Evolutionary conservation across 768 basidiomycete species (phyloP).

Genomic region (Astraeus odoratus): DNA sequence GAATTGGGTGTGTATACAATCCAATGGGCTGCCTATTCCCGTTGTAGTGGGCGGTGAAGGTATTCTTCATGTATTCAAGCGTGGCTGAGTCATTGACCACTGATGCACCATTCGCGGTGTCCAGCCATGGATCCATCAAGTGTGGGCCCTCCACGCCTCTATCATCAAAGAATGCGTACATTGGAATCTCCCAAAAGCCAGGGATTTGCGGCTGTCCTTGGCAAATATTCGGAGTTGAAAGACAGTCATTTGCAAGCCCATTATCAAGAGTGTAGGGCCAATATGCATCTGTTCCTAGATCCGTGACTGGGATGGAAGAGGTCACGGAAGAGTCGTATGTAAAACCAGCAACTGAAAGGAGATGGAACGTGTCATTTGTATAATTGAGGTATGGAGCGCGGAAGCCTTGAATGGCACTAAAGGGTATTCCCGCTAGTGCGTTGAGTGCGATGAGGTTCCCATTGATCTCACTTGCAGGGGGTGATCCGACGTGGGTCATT

Average conservation of each 20-base stretch:
- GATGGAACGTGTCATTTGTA: constrained; percentile 51
- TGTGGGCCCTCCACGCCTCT: constrained; percentile 49
- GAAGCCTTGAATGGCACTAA: constrained; percentile 60
- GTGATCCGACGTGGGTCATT: constrained; percentile 72
- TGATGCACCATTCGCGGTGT: constrained; percentile 45
- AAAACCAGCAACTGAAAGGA: constrained; percentile 50
- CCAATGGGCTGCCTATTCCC: constrained; percentile 74
- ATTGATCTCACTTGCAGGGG: constrained; percentile 59
- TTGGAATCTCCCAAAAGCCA: constrained; percentile 81
- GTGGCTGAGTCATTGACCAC: constrained; percentile 54
- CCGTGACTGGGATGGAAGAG: constrained; percentile 59
- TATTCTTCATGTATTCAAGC: constrained; percentile 63
- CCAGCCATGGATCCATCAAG: constrained; percentile 84
- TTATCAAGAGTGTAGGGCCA: constrained; percentile 83
- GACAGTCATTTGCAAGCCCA: constrained; percentile 74
- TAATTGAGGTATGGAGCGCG: constrained; percentile 73
- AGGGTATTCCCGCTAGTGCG: constrained; percentile 69
- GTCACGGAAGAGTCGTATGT: constrained; percentile 64
- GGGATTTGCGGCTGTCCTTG: constrained; percentile 65
- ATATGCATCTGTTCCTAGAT: constrained; percentile 61
- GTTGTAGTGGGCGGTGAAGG: constrained; percentile 69
- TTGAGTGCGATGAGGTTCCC: constrained; percentile 78
- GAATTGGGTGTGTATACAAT: constrained; percentile 77
- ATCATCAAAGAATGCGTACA: constrained; percentile 72
- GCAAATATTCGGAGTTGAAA: constrained; percentile 48